Base-by-base conservation (phyloP, 768 basidiomycete species). In the Cytidiella melzeri region DNA sequence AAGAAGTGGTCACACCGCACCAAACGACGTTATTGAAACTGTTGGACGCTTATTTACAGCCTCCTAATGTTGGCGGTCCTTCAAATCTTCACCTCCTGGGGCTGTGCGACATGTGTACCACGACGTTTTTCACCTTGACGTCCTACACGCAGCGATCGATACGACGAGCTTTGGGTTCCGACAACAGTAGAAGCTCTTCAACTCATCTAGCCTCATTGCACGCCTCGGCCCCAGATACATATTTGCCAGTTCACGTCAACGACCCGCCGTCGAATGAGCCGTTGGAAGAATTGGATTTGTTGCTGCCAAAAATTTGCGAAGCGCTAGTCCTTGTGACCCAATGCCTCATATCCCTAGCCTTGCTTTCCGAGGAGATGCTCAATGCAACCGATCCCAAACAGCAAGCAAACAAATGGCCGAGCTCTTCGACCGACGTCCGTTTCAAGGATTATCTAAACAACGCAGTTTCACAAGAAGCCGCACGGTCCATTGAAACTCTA, bases 21-120 rank as follows among this genome's bases (percentile, higher is more conserved):
- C 93, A 95, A 64, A 90, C 83, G 3, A 87, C 80, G n/a, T 69
- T 95, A 10, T 77, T 96, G 50, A 94, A 93, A 65, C 71, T 95
- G 13, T 69, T 93, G 11, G 93, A 95, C 62, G 87, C 90, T 1
- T 85, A 89, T 61, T 70, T 92, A 47, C 85, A 89, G 25, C 45
- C 51, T 19, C 28, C 51, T 3, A 44, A 52, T 28, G 18, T 26
- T 10, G 15, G 44, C 4, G 18, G 7, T 18, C 11, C 38, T 2
- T 30, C 20, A 30, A 25, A 44, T 19, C 9, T 34, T 15, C 25
- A 30, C 23, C 37, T 55, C n/a, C 27, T 19, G 4, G 50, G 12
- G 7, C 81, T 89, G 69, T 67, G 54, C 15, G 45, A 43, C 9
- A 54, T 57, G 52, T 45, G 91, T 24, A 71, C 80, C n/a, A 70